These are phyloP conservation scores for Hortiboletus flavorubellus DNA, from an alignment of 768 basidiomycete genomes.

Conservation along the genomic window DNA sequence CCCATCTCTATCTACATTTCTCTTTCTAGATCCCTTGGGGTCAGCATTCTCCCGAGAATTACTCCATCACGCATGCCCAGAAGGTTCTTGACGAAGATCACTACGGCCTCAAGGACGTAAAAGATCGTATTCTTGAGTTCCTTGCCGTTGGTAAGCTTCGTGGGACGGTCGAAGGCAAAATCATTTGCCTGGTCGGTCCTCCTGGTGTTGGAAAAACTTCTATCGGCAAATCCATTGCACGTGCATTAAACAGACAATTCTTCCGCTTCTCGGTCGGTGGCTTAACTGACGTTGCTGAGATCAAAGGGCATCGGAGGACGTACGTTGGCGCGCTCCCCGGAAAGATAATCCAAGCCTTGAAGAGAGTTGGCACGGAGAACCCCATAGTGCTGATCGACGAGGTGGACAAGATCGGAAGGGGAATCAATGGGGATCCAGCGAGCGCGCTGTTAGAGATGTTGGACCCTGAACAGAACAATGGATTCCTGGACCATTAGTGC, in stretches of 20 bases:
- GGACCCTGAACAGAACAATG: slow-evolving; percentile 92
- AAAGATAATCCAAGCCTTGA: slow-evolving; percentile 92
- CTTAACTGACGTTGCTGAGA: slow-evolving; percentile 96
- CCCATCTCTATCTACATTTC: background rate
- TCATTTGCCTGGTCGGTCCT: slow-evolving; percentile 93
- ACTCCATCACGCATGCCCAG: slow-evolving; percentile 77
- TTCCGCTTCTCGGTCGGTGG: slow-evolving; percentile 98
- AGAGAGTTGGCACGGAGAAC: slow-evolving; percentile 91
- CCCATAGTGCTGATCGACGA: slow-evolving; percentile 94
- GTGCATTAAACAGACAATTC: slow-evolving; percentile 87
- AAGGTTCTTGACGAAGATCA: slow-evolving; percentile 91
- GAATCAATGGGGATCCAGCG: slow-evolving; percentile 88
- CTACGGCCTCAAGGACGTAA: slow-evolving; percentile 89
- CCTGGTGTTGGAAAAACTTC: slow-evolving; percentile 98
- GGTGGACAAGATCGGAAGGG: slow-evolving; percentile 92
- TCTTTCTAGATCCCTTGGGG: slow-evolving; percentile 89
- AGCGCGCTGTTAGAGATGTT: slow-evolving; percentile 92
- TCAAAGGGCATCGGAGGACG: slow-evolving; percentile 97
- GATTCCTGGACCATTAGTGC: slow-evolving; percentile 93
- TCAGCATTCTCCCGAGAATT: slow-evolving; percentile 90
- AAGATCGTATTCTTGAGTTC: slow-evolving; percentile 93
- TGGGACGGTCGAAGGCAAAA: slow-evolving; percentile 95
- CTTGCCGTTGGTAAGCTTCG: slow-evolving; percentile 92
- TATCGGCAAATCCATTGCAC: slow-evolving; percentile 92
- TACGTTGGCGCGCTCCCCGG: slow-evolving; percentile 93